Percentiles rank a stretch among this genome's conserved stretches.
phyloP scores from a whole-genome alignment of 305 asterid genomes.

The Coffea humblotiana region DNA sequence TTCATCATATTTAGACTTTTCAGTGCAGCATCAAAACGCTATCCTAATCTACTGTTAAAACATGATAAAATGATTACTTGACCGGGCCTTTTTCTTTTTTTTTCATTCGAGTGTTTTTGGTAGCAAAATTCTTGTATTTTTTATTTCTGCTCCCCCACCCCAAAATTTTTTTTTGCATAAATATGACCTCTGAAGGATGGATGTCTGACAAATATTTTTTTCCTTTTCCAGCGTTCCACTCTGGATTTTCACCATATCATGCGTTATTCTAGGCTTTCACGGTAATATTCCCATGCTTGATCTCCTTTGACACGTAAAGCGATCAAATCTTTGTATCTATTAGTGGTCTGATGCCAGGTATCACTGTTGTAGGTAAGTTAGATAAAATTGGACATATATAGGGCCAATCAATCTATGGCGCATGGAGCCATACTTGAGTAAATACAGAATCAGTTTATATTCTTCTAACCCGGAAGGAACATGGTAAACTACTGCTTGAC shows the following conservation, averaged over 20 bases:
- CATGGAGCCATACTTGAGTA: neutral
- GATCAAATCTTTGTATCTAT: neutral
- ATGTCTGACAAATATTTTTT: neutral
- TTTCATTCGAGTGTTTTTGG: neutral
- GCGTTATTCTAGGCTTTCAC: constrained; percentile 71
- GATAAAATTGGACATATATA: neutral
- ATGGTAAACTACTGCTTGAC: neutral
- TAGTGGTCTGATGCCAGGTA: neutral
- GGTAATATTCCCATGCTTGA: constrained; percentile 37
- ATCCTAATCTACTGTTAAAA: neutral
- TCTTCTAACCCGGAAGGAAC: neutral
- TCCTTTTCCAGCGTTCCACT: constrained; percentile 62
- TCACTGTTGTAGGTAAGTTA: neutral
- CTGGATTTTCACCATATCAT: constrained; percentile 79
- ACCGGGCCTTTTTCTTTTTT: too few species aligned
- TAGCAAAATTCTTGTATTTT: neutral
- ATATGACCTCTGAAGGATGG: neutral
- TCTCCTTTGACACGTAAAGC: neutral
- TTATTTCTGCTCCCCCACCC: too few species aligned
- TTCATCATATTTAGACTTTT: neutral
- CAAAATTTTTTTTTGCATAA: too few species aligned
- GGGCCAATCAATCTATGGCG: neutral
- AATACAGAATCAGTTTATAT: neutral
- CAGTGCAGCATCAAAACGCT: neutral
- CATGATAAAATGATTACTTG: neutral